Conservation (phyloP, 495 filamentous ascomycete species). For the Thozetella sp. region DNA sequence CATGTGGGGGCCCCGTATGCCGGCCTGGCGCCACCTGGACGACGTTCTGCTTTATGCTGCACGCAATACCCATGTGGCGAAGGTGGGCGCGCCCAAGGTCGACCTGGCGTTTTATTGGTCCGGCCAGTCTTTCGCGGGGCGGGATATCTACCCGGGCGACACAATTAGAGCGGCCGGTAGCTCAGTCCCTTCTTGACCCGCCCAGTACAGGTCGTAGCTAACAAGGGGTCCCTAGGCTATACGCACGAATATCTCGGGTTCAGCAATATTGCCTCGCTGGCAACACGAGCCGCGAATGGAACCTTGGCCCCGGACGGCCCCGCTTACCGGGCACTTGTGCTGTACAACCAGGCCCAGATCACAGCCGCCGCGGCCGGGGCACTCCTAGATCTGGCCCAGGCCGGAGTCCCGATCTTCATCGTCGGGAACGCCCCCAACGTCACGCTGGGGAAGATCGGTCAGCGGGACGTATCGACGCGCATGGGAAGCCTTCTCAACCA, state of each 20-base stretch:
- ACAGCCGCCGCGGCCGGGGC: constrained; percentile 32
- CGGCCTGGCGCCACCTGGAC: constrained; percentile 40
- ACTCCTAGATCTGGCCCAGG: constrained; percentile 36
- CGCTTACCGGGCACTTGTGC: constrained; percentile 44
- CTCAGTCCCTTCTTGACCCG: background rate
- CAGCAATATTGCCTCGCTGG: constrained; percentile 41
- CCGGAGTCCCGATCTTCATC: constrained; percentile 44
- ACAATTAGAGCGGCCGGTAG: constrained; percentile 15
- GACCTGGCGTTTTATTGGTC: constrained; percentile 41
- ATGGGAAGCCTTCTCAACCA: constrained; percentile 13
- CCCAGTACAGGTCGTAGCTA: no score
- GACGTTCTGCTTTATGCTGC: constrained; percentile 41
- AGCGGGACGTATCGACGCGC: constrained; percentile 5
- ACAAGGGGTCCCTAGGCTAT: constrained; percentile 35
- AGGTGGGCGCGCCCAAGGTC: constrained; percentile 37
- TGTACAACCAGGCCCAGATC: constrained; percentile 37
- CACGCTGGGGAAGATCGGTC: constrained; percentile 12
- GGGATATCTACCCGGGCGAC: constrained; percentile 9
- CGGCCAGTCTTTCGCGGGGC: constrained; percentile 13
- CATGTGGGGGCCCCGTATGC: constrained; percentile 42
- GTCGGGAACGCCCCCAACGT: constrained; percentile 30
- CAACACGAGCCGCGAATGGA: constrained; percentile 31
- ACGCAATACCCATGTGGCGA: constrained; percentile 35
- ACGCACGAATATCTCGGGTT: constrained; percentile 52
- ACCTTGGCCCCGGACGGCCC: constrained; percentile 39